Evolutionary conservation across 2,329 filamentous ascomycete genomes (phyloP), one percentile per base, ranked within the genome.

Genomic region (Trichoderma koningiopsis): DNA sequence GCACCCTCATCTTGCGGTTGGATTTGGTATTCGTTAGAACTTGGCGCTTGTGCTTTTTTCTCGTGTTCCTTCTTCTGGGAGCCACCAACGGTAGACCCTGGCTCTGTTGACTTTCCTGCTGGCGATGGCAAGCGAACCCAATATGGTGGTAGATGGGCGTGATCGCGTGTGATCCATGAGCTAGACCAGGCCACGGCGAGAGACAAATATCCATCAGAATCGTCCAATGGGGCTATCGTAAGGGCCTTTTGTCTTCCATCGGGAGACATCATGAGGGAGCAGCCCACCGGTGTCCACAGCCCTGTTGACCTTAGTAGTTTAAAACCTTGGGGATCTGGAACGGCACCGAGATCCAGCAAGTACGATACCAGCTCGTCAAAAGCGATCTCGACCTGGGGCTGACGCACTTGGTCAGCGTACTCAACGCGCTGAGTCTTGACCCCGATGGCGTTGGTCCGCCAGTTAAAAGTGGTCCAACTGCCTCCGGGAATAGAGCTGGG

Each of bases 391-490:
- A 84, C 84, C 75, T 86, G 84, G 0, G 84, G 84, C 75, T 86
- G 84, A 8, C 84, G 80, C 8, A 86, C 79, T 75, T 86, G 84
- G 67, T 86, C 84, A 10, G 83, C 85, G 72, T 90, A 91, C 75
- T 90, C 87, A 49, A 91, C 82, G 40, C 89, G 82, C 78, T 90
- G 89, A 16, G 86, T 86, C 74, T 87, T 88, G 67, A 86, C 80
- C 1, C 89, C 88, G 29, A 90, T 89, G 3, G 85, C 80, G 72
- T 89, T 84, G n/a, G 84, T 84, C 73, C 85, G 85, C 88, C 89
- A 91, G 77, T 91, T 86, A 75, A 91, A 89, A 0, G 85, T 85
- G 0, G 88, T 89, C 88, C 88, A 91, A 33, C 81, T 84, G 0
- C 89, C 89, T 2, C 89, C 89, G 0, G 86, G 85, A 55, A 89